Conservation (phyloP, 2,329 filamentous ascomycete genomes). For the Colletotrichum phormii region DNA sequence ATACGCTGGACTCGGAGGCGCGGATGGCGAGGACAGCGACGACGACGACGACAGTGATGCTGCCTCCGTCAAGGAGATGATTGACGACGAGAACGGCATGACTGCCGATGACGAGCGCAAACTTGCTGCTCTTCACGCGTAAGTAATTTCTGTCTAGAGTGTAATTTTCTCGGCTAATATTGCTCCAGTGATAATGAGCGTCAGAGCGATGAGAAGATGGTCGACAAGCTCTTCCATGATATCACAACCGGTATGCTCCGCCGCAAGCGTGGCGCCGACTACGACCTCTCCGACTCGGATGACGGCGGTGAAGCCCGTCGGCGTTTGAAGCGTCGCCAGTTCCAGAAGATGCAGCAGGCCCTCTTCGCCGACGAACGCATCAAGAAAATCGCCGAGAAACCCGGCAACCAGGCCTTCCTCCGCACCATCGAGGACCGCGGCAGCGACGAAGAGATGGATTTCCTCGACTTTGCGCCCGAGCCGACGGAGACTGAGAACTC, state of each 20-base stretch:
- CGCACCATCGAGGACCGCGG: slow-evolving; percentile 88
- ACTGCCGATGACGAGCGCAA: slow-evolving; percentile 79
- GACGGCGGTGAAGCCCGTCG: slow-evolving; percentile 84
- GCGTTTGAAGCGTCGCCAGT: slow-evolving; percentile 86
- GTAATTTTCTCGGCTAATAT: slow-evolving; percentile 18
- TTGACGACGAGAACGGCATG: slow-evolving; percentile 84
- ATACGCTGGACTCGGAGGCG: slow-evolving; percentile 92
- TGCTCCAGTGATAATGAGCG: slow-evolving; percentile 78
- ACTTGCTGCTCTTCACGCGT: slow-evolving; percentile 90
- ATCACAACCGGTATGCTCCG: slow-evolving; percentile 90
- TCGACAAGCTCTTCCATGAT: slow-evolving; percentile 92
- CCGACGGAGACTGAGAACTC: slow-evolving; percentile 46
- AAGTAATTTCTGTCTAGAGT: slow-evolving; percentile 56
- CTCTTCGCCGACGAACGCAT: slow-evolving; percentile 90
- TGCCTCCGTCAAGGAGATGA: slow-evolving; percentile 83
- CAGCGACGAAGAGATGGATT: slow-evolving; percentile 80
- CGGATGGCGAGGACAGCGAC: slow-evolving; percentile 85
- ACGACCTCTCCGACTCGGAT: slow-evolving; percentile 90
- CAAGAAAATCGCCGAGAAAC: slow-evolving; percentile 89
- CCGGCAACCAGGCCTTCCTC: slow-evolving; percentile 90
- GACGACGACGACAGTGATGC: slow-evolving; percentile 81
- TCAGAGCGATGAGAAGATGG: slow-evolving; percentile 83
- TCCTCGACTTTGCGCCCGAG: slow-evolving; percentile 65
- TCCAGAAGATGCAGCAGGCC: slow-evolving; percentile 90
- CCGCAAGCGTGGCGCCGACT: slow-evolving; percentile 83